Evolutionary conservation across 2,329 filamentous ascomycete genomes (phyloP), one percentile per base, ranked within the genome.

Genomic region (Aspergillus pseudoviridinutans): DNA sequence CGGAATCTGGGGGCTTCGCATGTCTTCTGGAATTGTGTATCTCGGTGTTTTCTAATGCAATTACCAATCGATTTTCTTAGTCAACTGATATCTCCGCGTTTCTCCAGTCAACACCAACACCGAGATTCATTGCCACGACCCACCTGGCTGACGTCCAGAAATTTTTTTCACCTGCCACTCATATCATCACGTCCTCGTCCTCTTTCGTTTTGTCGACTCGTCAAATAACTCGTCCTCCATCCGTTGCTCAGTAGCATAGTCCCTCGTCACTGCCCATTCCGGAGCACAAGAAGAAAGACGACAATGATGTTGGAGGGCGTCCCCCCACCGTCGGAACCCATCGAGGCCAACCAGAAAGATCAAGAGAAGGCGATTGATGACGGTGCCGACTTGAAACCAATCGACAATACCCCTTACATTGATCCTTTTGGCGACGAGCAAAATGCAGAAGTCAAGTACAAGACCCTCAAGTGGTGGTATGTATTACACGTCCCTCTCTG

Each of bases 391-490:
- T 51, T 64, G 38, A 58, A 62, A 49, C 55, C 56, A n/a, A 49
- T 57, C 9, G 32, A 56, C 10, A 51, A 54, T 12, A 44, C 54
- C 25, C 52, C 59, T 3, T 56, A 55, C 28, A 47, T 49, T 10
- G 71, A 74, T 54, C 67, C 69, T 7, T 74, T 73, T 53, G 70
- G 70, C 1, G 59, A 72, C 55, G 71, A 74, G 54, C 64, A 61
- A n/a, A 56, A 58, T 6, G 64, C 68, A 5, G 74, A 76, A 50
- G 74, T 81, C 55, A 74, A 81, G 56, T 81, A 80, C 63, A 77
- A 76, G 61, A 80, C 78, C 1, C 73, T 80, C 71, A 69, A 71
- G 49, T 82, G 79, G 63, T 65, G 63, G 62, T 64, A 63, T 35
- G 62, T 62, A 38, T 24, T 7, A 3, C 7, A 1, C 25, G 28